Conservation (phyloP, 225 moss, liverwort and hornwort genomes). For the Asterella californica region DNA sequence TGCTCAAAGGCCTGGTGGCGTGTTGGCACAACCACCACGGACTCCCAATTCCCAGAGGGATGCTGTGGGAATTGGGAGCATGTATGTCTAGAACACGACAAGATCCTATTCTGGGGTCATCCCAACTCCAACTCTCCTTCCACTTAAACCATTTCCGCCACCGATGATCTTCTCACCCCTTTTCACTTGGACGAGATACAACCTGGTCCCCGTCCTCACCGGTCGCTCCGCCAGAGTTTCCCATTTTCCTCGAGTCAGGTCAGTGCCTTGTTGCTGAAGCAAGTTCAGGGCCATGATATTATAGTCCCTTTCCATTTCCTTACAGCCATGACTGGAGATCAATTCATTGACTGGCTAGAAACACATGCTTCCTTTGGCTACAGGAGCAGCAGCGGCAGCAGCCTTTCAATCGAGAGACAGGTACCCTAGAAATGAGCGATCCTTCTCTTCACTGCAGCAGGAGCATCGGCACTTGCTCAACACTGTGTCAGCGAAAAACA, state of each 20-base stretch:
- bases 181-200: neutral
- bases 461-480: neutral
- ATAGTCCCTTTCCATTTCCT: neutral
- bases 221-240: neutral
- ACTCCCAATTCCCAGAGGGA: too few relatives aligned
- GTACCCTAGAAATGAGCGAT: neutral
- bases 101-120: too few relatives aligned
- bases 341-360: neutral
- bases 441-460: neutral
- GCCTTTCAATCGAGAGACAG: neutral
- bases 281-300: neutral
- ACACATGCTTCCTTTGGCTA: neutral
- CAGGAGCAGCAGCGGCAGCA: slow-evolving; percentile 7
- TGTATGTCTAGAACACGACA: too few relatives aligned
- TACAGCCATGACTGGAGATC: neutral
- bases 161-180: neutral
- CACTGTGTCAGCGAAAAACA: neutral
- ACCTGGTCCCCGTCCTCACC: neutral
- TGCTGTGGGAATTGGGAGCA: neutral
- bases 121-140: too few relatives aligned
- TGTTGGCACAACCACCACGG: too few relatives aligned
- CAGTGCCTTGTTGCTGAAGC: neutral
- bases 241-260: neutral
- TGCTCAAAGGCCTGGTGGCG: slow-evolving; percentile 35
- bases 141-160: neutral